Conservation (phyloP, 345 rosid genomes). For the Syzygium aqueum region DNA sequence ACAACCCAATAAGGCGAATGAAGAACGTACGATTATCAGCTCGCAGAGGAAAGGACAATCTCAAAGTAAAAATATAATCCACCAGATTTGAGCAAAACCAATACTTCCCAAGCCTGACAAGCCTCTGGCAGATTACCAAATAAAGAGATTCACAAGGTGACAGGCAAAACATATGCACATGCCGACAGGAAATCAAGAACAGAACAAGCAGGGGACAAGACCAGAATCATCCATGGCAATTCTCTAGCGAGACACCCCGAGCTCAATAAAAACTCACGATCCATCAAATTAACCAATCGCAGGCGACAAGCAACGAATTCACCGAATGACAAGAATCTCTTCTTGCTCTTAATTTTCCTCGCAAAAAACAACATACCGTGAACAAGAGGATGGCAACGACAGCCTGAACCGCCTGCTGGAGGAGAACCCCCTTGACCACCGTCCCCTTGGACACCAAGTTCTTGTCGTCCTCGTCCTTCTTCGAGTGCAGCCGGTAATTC, state of each 20-base stretch:
- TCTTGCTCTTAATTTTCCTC: background rate
- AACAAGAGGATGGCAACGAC: conserved; percentile 67
- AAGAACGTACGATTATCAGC: background rate
- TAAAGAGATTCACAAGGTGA: background rate
- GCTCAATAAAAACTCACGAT: background rate
- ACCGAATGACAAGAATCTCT: background rate
- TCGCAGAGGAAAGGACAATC: background rate
- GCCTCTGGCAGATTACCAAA: background rate
- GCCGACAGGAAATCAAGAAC: background rate
- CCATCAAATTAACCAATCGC: background rate
- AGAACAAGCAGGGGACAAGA: background rate
- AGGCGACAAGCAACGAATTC: background rate
- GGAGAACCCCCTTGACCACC: conserved; percentile 80
- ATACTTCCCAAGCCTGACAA: background rate
- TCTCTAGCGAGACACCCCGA: background rate
- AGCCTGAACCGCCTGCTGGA: conserved; percentile 74
- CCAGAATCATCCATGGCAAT: background rate
- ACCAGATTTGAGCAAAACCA: background rate
- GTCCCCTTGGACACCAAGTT: conserved; percentile 61
- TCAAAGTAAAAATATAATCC: background rate
- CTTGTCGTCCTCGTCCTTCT: conserved; percentile 69
- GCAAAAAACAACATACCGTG: conserved; percentile 27
- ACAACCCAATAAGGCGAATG: background rate
- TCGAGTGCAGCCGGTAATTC: conserved; percentile 69
- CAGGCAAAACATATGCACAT: background rate